phyloP scores from a whole-genome alignment of 73 alveolate genomes.

The Symbiodinium natans region DNA sequence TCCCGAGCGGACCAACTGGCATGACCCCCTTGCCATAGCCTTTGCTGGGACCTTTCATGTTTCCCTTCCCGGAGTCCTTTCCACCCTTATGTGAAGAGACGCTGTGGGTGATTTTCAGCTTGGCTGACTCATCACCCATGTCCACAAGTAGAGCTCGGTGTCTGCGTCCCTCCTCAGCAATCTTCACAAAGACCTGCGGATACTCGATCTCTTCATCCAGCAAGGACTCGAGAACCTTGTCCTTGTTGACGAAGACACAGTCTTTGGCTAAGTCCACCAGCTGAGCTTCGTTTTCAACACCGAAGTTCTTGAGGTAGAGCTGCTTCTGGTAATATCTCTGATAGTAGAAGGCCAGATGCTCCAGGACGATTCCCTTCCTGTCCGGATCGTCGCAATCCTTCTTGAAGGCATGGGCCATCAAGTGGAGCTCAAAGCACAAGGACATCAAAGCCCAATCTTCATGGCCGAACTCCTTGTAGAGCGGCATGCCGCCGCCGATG shows the following conservation, averaged over 20 bases:
- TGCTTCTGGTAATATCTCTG: slow-evolving; percentile 23
- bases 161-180: slow-evolving; percentile 70
- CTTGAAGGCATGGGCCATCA: slow-evolving; percentile 62
- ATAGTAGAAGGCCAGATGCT: slow-evolving; percentile 80
- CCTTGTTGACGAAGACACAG: slow-evolving; percentile 79
- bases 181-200: slow-evolving; percentile 91
- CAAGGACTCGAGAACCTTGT: slow-evolving; percentile 68
- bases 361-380: slow-evolving; percentile 61
- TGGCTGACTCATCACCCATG: slow-evolving; percentile 78
- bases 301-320: slow-evolving; percentile 56
- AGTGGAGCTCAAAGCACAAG: slow-evolving; percentile 67
- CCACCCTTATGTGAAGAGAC: slow-evolving; percentile 5
- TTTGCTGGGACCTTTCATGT: not conserved
- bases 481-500: slow-evolving; percentile 82
- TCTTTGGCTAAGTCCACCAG: slow-evolving; percentile 55
- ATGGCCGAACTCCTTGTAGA: slow-evolving; percentile 34
- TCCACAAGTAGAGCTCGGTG: slow-evolving; percentile 70
- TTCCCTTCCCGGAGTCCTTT: not conserved
- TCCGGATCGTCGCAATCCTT: slow-evolving; percentile 81
- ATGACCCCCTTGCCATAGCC: slow-evolving; percentile 70
- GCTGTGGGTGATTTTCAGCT: slow-evolving; percentile 45
- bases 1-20: slow-evolving; percentile 13
- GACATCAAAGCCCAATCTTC: slow-evolving; percentile 80
- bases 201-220: slow-evolving; percentile 81
- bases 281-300: slow-evolving; percentile 40